phyloP scores from a whole-genome alignment of 2,329 filamentous ascomycete species.

The Aureobasidium leucospermi region DNA sequence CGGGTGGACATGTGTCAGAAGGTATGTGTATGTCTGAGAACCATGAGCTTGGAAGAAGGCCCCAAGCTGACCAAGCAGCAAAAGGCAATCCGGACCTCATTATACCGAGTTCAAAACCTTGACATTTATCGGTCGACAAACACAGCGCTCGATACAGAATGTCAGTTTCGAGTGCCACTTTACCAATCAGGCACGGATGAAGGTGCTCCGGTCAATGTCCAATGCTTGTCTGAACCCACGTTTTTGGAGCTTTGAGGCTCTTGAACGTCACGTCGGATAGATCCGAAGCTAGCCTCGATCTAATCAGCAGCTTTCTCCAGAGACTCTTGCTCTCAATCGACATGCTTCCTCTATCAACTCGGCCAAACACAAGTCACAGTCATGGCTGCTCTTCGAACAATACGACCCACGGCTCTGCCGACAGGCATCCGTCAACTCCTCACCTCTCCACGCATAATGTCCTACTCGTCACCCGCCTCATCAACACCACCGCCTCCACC shows the following conservation, averaged over 20 bases:
- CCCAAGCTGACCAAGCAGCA: too few relatives aligned
- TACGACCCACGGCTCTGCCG: constrained; percentile 9
- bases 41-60: too few relatives aligned
- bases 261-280: not conserved
- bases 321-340: not conserved
- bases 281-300: constrained; percentile 1
- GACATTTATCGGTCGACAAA: too few relatives aligned
- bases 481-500: constrained; percentile 8
- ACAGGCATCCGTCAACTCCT: constrained; percentile 2
- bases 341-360: not conserved
- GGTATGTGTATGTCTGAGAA: too few relatives aligned
- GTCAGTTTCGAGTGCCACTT: too few relatives aligned
- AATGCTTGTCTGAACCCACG: not conserved
- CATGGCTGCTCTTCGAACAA: constrained; percentile 10
- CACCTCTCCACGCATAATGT: not conserved
- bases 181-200: too few relatives aligned
- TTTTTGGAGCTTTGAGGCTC: not conserved
- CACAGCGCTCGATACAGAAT: too few relatives aligned
- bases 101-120: too few relatives aligned
- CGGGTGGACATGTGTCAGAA: too few relatives aligned
- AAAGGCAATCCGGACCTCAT: too few relatives aligned
- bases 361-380: not conserved
- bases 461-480: not conserved
- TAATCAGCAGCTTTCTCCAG: constrained; percentile 9
- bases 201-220: too few relatives aligned